These are phyloP conservation scores for Gossypium anomalum DNA, from an alignment of 345 rosid genomes.

Conservation along the genomic window DNA sequence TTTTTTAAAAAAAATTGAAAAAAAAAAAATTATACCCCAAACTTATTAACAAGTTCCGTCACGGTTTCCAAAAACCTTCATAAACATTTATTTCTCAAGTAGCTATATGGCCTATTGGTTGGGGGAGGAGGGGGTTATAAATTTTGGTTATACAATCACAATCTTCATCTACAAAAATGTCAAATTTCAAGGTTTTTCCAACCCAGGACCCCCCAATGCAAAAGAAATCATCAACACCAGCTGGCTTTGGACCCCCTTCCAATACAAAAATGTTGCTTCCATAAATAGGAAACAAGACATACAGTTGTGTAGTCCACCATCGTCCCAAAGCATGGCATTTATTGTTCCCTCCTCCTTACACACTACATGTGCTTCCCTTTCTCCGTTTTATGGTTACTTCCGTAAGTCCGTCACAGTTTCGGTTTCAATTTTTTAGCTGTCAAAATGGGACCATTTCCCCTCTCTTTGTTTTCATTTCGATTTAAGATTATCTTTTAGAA, in stretches of 20 bases:
- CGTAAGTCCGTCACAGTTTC: neutral
- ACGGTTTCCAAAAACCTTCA: neutral
- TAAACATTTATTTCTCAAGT: too few species aligned
- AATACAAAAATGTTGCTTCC: neutral
- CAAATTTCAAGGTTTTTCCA: neutral
- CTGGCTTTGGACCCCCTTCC: constrained; percentile 13
- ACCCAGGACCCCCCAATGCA: neutral
- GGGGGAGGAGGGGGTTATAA: neutral
- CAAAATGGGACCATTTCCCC: neutral
- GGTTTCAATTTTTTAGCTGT: neutral
- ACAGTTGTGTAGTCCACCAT: neutral
- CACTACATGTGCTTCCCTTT: neutral
- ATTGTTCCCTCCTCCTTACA: constrained; percentile 1
- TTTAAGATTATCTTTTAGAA: too few species aligned
- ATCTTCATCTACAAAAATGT: neutral
- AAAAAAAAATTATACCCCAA: too few species aligned
- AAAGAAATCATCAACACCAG: constrained; percentile 4
- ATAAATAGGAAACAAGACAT: neutral
- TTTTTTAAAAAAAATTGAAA: too few species aligned
- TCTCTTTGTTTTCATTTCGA: too few species aligned
- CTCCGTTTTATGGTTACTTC: neutral
- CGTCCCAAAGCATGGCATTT: neutral
- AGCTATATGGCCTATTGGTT: too few species aligned
- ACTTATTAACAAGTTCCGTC: too few species aligned
- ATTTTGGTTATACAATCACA: neutral